These are phyloP conservation scores for Backusella mclennaniae DNA, from an alignment of 192 early-diverging fungal genomes.

Conservation along the genomic window DNA sequence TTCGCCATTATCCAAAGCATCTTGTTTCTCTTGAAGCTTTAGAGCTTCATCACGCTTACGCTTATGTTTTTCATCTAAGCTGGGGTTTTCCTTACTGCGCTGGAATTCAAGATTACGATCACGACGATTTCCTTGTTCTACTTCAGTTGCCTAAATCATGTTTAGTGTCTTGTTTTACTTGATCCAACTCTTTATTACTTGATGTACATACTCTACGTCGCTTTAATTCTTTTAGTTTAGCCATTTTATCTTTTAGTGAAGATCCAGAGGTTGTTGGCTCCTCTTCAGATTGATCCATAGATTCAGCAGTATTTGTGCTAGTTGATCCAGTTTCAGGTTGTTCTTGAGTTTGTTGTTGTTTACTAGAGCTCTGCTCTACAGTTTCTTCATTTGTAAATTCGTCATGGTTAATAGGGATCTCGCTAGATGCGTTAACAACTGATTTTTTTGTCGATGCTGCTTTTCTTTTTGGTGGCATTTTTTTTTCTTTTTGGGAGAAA, in stretches of 20 bases:
- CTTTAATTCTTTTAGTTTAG: constrained; percentile 47
- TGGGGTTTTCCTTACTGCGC: constrained; percentile 63
- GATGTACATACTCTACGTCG: constrained; percentile 39
- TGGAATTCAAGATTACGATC: constrained; percentile 79
- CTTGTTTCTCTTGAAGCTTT: constrained; percentile 57
- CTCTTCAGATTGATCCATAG: not conserved
- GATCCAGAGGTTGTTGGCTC: not conserved
- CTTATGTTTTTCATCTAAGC: constrained; percentile 62
- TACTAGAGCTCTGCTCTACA: not conserved
- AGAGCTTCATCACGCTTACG: constrained; percentile 72
- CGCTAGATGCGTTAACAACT: not conserved
- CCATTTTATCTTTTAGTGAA: constrained; percentile 39
- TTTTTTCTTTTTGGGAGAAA: not conserved
- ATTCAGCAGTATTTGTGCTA: not conserved
- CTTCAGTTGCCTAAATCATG: constrained; percentile 31
- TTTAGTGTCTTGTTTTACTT: not conserved
- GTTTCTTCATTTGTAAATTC: not conserved
- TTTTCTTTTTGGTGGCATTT: not conserved
- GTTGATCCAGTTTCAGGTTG: not conserved
- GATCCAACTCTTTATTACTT: not conserved
- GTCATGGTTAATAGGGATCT: not conserved
- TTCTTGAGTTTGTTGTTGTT: not conserved
- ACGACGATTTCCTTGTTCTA: constrained; percentile 65
- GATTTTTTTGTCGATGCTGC: not conserved
- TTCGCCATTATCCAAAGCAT: constrained; percentile 66